These are phyloP conservation scores for Magnaporthiopsis incrustans DNA, from an alignment of 2,329 filamentous ascomycete species.

Conservation along the genomic window DNA sequence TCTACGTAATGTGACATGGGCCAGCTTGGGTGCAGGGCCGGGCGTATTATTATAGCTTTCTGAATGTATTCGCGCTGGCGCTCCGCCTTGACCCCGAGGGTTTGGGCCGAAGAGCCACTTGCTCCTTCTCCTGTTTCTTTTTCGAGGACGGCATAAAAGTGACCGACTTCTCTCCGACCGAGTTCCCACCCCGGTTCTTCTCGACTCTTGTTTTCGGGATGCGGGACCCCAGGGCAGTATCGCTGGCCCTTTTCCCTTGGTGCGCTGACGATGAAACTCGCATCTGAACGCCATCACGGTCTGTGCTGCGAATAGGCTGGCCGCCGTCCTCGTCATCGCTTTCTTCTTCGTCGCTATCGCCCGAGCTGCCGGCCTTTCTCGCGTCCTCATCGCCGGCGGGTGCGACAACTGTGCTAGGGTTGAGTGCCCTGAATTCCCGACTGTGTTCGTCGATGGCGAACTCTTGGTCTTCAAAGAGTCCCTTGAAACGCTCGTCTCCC, in stretches of 20 bases:
- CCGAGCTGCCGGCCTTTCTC: constrained; percentile 28
- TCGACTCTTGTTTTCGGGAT: constrained; percentile 39
- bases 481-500: constrained; percentile 76
- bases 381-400: constrained; percentile 23
- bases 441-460: constrained; percentile 87
- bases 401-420: constrained; percentile 68
- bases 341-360: constrained; percentile 29
- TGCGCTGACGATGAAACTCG: constrained; percentile 62
- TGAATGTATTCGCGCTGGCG: constrained; percentile 69
- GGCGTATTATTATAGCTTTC: constrained; percentile 44
- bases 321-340: constrained; percentile 30
- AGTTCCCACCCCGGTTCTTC: constrained; percentile 38
- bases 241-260: constrained; percentile 46
- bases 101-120: constrained; percentile 25
- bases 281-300: constrained; percentile 44
- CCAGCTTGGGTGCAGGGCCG: background rate
- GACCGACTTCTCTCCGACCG: constrained; percentile 57
- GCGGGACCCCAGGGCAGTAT: constrained; percentile 50
- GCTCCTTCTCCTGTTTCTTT: constrained; percentile 38
- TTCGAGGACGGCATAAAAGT: constrained; percentile 61
- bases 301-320: constrained; percentile 17
- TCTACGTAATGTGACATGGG: background rate
- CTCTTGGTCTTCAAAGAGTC: constrained; percentile 86
- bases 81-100: constrained; percentile 49
- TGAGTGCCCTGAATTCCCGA: constrained; percentile 78